Evolutionary conservation across 371 early-diverging fungal genomes (phyloP).

Genomic region (Mortierella sp.): DNA sequence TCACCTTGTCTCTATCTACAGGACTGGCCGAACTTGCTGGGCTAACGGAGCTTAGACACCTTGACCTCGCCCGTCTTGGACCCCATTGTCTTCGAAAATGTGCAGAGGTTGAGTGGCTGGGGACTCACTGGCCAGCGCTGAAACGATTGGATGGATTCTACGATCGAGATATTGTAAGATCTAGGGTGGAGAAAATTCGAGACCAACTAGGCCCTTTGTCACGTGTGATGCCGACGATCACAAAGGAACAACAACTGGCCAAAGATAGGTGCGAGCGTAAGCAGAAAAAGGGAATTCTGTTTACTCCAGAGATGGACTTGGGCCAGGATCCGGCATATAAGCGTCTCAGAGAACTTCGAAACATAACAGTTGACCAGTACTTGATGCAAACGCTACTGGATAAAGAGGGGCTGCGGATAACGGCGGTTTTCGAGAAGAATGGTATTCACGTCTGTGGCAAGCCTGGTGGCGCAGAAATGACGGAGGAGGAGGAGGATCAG

Average conservation of each 20-base stretch:
- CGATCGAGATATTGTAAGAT: constrained; percentile 8
- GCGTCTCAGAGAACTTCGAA: not conserved
- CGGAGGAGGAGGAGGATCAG: constrained; percentile 3
- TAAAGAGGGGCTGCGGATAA: constrained; percentile 12
- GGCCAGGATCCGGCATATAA: not conserved
- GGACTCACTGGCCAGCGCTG: constrained; percentile 24
- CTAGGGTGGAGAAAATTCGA: not conserved
- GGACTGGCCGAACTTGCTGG: constrained; percentile 25
- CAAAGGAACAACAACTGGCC: not conserved
- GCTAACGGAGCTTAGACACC: constrained; percentile 3
- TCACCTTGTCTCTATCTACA: constrained; percentile 10
- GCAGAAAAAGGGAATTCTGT: constrained; percentile 7
- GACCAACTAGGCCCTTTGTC: constrained; percentile 4
- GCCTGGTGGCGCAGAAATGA: not conserved
- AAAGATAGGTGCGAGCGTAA: not conserved
- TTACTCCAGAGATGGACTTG: constrained; percentile 17
- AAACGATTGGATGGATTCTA: constrained; percentile 15
- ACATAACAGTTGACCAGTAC: not conserved
- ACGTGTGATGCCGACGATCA: not conserved
- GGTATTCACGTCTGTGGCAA: not conserved
- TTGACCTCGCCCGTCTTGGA: constrained; percentile 22
- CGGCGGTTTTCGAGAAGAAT: not conserved
- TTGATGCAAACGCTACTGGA: constrained; percentile 8
- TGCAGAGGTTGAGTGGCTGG: constrained; percentile 24
- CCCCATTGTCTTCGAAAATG: constrained; percentile 20